A percentile compares a stretch with the other conserved stretches of the same genome.
Conservation (phyloP, 306 rosid species). For the Cucumis melo region DNA sequence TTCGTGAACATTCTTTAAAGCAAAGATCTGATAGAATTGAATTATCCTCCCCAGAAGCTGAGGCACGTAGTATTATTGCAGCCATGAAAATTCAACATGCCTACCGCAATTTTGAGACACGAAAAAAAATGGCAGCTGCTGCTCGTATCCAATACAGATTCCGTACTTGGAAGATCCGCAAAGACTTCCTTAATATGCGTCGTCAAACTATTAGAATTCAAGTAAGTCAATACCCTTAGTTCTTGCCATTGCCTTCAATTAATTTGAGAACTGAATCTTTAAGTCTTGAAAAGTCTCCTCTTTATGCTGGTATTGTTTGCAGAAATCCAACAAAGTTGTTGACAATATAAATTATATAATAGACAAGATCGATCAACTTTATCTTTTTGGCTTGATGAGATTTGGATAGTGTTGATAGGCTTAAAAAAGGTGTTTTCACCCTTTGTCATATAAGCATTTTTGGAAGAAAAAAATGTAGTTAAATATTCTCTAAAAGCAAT, state of each 20-base stretch:
- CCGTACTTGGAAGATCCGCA: slow-evolving; percentile 81
- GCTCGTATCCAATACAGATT: slow-evolving; percentile 71
- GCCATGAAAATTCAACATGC: slow-evolving; percentile 98
- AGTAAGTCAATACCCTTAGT: slow-evolving; percentile 32
- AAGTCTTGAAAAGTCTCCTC: not conserved
- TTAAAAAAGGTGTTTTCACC: not conserved
- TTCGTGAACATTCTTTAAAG: slow-evolving; percentile 65
- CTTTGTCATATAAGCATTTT: not conserved
- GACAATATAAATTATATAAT: not conserved
- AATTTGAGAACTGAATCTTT: not conserved
- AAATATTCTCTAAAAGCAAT: not conserved
- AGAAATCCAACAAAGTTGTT: not conserved
- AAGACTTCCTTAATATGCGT: slow-evolving; percentile 63
- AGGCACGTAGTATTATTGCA: slow-evolving; percentile 71
- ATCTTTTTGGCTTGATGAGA: not conserved
- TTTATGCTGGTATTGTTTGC: not conserved
- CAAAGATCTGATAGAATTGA: slow-evolving; percentile 33
- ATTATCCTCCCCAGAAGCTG: slow-evolving; percentile 45
- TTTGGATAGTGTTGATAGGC: not conserved
- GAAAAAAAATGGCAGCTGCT: slow-evolving; percentile 58
- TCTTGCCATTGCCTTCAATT: not conserved
- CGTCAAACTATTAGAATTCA: slow-evolving; percentile 78
- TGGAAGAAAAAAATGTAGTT: not conserved
- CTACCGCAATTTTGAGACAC: slow-evolving; percentile 50
- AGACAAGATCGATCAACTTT: not conserved